Base-by-base conservation (phyloP, 345 rosid species). In the Mercurialis annua region DNA sequence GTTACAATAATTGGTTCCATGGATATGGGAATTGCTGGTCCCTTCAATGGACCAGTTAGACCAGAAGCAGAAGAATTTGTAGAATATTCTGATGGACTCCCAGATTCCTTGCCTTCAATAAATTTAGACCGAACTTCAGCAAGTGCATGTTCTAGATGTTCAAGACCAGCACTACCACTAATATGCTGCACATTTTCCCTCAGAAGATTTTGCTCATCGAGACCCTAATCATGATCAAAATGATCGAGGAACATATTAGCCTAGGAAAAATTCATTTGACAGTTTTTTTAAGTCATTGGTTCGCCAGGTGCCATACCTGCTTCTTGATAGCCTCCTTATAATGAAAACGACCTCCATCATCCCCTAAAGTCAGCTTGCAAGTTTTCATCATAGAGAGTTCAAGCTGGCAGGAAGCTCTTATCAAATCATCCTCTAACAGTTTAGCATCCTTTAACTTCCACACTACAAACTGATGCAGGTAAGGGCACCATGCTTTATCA, bases 351-450 rank as follows among this genome's bases (percentile, higher is more conserved):
- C 60, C 64, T 58, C 70, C 65, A 62, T 56, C 76, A 33, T 74
- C 96, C 71, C 79, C 86, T 4, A 84, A 71, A 67, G 87, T 81
- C 62, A 86, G 59, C 77, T 82, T 86, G 80, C 92, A 81, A 56
- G 84, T 88, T 36, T 90, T 87, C 73, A 92, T 85, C 97, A 90
- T 86, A 48, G 92, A 92, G 59, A 88, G 85, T 80, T 92, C 97
- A 65, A 92, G 98, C 81, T 92, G 97, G 83, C 97, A 92, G 33
- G 97, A 97, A 11, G 98, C 97, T 80, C 90, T 85, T 2, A 88
- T 87, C 74, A 92, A 78, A 71, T 90, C 97, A 70, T 85, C 89
- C 77, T 87, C 96, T 80, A 92, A 72, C 47, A 80, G 58, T 80
- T 81, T 76, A 24, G 93, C 97, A 82, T 92, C 98, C 80, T 86